Conservation (phyloP, 2,329 filamentous ascomycete genomes). For the Ascochyta fabae region DNA sequence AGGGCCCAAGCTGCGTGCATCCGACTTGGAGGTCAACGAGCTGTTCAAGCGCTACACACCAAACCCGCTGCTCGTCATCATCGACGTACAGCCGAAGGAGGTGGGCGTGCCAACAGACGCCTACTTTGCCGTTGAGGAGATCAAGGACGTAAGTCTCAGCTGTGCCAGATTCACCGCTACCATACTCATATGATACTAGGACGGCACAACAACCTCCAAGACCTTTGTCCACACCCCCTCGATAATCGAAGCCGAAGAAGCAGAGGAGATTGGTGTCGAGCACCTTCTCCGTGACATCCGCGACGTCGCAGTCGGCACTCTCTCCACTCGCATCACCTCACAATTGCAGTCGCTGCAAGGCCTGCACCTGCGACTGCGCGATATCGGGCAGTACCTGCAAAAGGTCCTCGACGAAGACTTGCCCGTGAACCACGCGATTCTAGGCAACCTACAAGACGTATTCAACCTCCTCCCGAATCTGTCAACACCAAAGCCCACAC, state of each 20-base stretch:
- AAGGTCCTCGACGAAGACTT: conserved; percentile 93
- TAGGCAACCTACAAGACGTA: conserved; percentile 98
- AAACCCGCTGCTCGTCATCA: conserved; percentile 94
- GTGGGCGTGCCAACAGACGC: conserved; percentile 97
- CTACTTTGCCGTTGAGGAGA: conserved; percentile 99
- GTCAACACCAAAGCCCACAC: conserved; percentile 74
- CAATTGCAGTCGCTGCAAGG: conserved; percentile 97
- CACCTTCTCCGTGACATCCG: conserved; percentile 97
- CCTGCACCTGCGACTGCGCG: conserved; percentile 88
- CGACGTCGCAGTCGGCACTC: conserved; percentile 94
- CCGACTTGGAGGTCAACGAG: conserved; percentile 98
- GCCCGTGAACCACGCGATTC: conserved; percentile 94
- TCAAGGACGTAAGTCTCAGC: conserved; percentile 82
- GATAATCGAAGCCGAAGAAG: conserved; percentile 98
- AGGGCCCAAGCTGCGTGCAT: conserved; percentile 93
- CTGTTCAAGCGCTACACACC: conserved; percentile 99
- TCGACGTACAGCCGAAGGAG: conserved; percentile 98
- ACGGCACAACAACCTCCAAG: conserved; percentile 94
- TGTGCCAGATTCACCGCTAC: neutral
- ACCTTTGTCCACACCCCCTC: conserved; percentile 99
- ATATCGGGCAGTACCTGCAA: conserved; percentile 93
- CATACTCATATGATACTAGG: conserved; percentile 59
- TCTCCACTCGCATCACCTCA: conserved; percentile 95
- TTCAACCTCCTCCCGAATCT: conserved; percentile 98
- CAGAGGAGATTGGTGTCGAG: conserved; percentile 98